Evolutionary conservation across 306 rosid genomes (phyloP).

Genomic region (Dryas drummondii): DNA sequence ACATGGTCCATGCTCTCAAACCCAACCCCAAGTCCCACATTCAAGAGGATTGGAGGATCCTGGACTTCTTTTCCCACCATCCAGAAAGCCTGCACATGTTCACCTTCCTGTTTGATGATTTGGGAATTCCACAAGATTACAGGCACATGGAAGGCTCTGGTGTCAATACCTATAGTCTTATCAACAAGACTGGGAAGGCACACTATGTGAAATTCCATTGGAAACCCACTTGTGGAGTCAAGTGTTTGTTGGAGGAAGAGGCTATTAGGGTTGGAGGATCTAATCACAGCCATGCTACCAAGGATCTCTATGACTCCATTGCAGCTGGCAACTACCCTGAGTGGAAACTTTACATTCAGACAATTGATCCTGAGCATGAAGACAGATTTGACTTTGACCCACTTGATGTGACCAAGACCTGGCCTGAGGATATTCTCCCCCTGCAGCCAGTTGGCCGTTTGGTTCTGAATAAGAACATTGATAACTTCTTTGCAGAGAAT

Average conservation of each 20-base stretch:
- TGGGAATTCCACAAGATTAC: conserved; percentile 87
- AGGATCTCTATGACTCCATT: conserved; percentile 88
- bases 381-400: conserved; percentile 91
- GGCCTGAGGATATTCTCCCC: conserved; percentile 96
- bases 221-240: conserved; percentile 80
- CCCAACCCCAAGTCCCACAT: conserved; percentile 94
- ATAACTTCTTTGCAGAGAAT: conserved; percentile 95
- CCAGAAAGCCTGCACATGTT: conserved; percentile 95
- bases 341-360: conserved; percentile 92
- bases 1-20: conserved; percentile 88
- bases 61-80: conserved; percentile 89
- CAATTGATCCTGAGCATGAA: conserved; percentile 87
- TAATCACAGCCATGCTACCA: conserved; percentile 95
- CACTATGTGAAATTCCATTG: conserved; percentile 86
- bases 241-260: conserved; percentile 79
- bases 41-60: conserved; percentile 89
- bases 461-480: conserved; percentile 89
- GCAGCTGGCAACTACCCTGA: conserved; percentile 97
- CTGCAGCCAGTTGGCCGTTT: conserved; percentile 94
- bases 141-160: conserved; percentile 98
- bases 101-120: conserved; percentile 73
- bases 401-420: conserved; percentile 88
- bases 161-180: conserved; percentile 76
- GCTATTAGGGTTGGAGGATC: conserved; percentile 85
- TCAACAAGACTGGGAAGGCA: conserved; percentile 78